phyloP scores from a whole-genome alignment of 148 eudicot genomes.

The Cornus kousa region DNA sequence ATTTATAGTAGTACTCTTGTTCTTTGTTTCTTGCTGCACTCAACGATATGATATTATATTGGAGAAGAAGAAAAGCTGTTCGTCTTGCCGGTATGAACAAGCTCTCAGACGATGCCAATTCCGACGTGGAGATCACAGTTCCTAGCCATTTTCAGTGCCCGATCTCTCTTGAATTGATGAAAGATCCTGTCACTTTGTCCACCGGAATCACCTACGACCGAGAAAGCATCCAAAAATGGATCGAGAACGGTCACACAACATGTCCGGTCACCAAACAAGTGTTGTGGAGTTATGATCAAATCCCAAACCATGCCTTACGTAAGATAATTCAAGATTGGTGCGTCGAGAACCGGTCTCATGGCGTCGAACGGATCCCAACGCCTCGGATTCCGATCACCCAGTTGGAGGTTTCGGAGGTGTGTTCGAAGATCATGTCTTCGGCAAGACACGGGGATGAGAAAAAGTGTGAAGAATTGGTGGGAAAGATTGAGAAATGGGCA shows the following conservation, averaged over 20 bases:
- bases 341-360: conserved; percentile 58
- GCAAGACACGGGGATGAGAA: conserved; percentile 8
- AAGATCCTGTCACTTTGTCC: conserved; percentile 81
- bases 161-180: conserved; percentile 83
- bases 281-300: conserved; percentile 41
- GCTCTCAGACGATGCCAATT: neutral
- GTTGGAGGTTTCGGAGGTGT: conserved; percentile 39
- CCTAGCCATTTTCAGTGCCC: conserved; percentile 80
- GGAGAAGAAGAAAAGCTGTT: conserved; percentile 45
- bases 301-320: conserved; percentile 76
- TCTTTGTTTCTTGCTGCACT: neutral
- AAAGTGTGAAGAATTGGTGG: conserved; percentile 33
- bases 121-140: conserved; percentile 37
- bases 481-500: conserved; percentile 19
- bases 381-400: conserved; percentile 60
- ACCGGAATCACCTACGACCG: conserved; percentile 90
- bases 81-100: conserved; percentile 11
- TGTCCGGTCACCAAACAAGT: conserved; percentile 79
- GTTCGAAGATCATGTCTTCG: conserved; percentile 22
- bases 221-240: conserved; percentile 78
- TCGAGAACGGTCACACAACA: conserved; percentile 53
- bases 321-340: conserved; percentile 92
- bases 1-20: too few species aligned
- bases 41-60: conserved; percentile 36
- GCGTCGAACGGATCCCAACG: conserved; percentile 84